These are phyloP conservation scores for Phylloporus scabripes DNA, from an alignment of 768 basidiomycete genomes.

Conservation along the genomic window DNA sequence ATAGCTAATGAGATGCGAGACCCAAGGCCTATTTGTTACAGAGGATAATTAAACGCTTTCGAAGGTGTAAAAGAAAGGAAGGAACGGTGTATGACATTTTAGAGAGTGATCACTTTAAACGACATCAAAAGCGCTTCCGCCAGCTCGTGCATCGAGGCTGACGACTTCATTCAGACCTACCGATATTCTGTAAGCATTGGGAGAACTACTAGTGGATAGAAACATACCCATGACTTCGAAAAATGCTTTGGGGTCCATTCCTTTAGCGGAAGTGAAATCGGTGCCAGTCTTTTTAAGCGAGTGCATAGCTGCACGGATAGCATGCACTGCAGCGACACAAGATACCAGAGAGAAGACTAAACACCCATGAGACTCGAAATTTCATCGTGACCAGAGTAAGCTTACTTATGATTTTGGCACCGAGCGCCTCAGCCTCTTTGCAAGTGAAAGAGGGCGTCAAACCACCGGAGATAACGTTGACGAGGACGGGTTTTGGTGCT, in stretches of 20 bases:
- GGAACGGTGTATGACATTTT: neutral
- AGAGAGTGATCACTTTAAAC: constrained; percentile 32
- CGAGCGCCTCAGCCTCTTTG: constrained; percentile 60
- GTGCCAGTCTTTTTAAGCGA: constrained; percentile 74
- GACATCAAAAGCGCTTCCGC: constrained; percentile 52
- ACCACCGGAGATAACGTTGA: constrained; percentile 76
- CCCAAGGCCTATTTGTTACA: constrained; percentile 18
- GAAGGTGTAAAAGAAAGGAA: neutral
- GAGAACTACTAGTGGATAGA: neutral
- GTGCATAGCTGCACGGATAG: constrained; percentile 72
- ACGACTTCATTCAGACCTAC: constrained; percentile 51
- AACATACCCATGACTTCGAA: constrained; percentile 69
- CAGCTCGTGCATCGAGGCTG: constrained; percentile 50
- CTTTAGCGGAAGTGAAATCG: constrained; percentile 52
- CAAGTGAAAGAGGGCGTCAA: constrained; percentile 70
- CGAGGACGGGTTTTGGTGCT: constrained; percentile 71
- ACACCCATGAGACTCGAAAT: neutral
- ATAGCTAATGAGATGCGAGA: constrained; percentile 11
- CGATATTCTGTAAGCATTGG: neutral
- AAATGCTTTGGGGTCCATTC: constrained; percentile 76
- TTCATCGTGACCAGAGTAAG: neutral
- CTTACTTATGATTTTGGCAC: constrained; percentile 76
- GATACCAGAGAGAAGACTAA: constrained; percentile 73
- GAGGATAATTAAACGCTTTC: constrained; percentile 8
- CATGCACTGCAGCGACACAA: constrained; percentile 71